Percentiles rank a stretch among this genome's conserved stretches.
Evolutionary conservation across 1,139 yeast species (phyloP).

Genomic region (Protomyces macrosporus): DNA sequence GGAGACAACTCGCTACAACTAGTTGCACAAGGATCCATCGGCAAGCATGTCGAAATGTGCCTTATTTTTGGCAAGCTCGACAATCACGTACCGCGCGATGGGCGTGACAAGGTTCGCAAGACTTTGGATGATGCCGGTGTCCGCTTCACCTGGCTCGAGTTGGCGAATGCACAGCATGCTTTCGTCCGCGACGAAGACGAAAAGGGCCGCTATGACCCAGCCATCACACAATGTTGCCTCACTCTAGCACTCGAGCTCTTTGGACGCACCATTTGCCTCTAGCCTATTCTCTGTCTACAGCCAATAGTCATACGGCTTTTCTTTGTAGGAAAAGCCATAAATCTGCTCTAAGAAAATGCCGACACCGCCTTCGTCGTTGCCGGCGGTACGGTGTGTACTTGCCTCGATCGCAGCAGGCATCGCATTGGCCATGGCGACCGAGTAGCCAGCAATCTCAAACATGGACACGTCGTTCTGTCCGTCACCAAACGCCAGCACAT

Average conservation of each 20-base stretch:
- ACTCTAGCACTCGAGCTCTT: conserved; percentile 67
- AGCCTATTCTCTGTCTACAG: background rate
- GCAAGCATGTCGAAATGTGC: conserved; percentile 53
- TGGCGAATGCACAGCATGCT: conserved; percentile 70
- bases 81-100: conserved; percentile 73
- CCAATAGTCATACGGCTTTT: conserved; percentile 21
- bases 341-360: conserved; percentile 14
- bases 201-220: conserved; percentile 75
- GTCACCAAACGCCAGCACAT: conserved; percentile 27
- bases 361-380: conserved; percentile 27
- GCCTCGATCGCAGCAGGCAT: conserved; percentile 25
- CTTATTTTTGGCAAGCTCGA: conserved; percentile 69
- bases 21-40: conserved; percentile 45
- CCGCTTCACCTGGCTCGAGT: conserved; percentile 64
- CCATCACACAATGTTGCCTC: conserved; percentile 61
- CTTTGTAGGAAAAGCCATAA: conserved; percentile 8
- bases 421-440: conserved; percentile 27
- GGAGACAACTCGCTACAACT: conserved; percentile 60
- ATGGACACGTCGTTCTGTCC: conserved; percentile 28
- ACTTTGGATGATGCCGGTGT: conserved; percentile 57
- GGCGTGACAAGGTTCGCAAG: conserved; percentile 64
- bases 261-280: conserved; percentile 57
- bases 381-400: conserved; percentile 11
- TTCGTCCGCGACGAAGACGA: conserved; percentile 72
- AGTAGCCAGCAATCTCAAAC: conserved; percentile 27